Evolutionary conservation across 2,329 filamentous ascomycete species (phyloP).

Genomic region (Talaromyces sp.): DNA sequence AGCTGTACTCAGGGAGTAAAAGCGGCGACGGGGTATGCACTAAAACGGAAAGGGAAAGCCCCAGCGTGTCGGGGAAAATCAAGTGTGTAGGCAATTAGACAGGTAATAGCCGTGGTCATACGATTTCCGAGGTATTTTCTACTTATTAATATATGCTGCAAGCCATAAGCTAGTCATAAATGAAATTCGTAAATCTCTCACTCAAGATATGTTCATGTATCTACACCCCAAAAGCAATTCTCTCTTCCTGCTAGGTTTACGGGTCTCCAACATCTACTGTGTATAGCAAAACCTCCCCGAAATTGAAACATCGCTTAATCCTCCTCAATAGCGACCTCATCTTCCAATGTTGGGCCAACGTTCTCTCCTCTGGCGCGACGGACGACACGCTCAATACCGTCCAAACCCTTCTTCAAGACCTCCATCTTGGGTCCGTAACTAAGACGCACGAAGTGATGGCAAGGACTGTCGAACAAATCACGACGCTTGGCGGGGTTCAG

Average conservation of each 20-base stretch:
- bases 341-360: conserved; percentile 28
- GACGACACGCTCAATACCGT: conserved; percentile 80
- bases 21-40: too few relatives aligned
- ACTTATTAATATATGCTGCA: not conserved
- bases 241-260: not conserved
- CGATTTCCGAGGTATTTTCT: not conserved
- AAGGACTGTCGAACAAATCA: conserved; percentile 90
- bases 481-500: conserved; percentile 84
- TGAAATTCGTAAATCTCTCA: not conserved
- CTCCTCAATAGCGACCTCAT: conserved; percentile 36
- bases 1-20: conserved; percentile 19
- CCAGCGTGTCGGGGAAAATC: conserved; percentile 13
- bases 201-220: not conserved
- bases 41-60: conserved; percentile 14
- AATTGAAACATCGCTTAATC: conserved; percentile 22
- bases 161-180: not conserved
- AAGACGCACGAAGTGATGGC: conserved; percentile 85
- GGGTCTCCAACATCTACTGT: not conserved
- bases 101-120: not conserved
- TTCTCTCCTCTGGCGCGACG: conserved; percentile 42
- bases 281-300: not conserved
- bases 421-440: conserved; percentile 84
- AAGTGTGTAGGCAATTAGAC: not conserved
- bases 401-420: conserved; percentile 70
- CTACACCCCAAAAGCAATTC: not conserved